Evolutionary conservation across 2,329 filamentous ascomycete genomes (phyloP), one percentile per base, ranked within the genome.

Genomic region (Penicillium nordicum): DNA sequence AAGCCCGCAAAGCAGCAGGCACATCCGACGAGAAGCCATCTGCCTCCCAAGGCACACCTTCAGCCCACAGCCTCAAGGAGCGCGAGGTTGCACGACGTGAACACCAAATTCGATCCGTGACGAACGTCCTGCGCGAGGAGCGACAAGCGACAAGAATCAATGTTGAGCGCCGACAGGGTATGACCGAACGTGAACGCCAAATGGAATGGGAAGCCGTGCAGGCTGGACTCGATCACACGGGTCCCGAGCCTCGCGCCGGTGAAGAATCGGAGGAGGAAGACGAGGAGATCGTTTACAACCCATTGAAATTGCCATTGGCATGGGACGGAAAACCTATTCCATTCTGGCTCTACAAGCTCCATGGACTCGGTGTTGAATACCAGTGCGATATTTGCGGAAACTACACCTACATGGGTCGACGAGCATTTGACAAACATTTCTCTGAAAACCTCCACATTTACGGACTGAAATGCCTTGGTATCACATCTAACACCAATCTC

Each of bases 241-340:
- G 63, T 37, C 67, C 65, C 37, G 72, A 72, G 57, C 62, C 73
- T 64, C 54, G 76, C 67, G 62, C 67, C 4, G 82, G 83, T 8
- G 82, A 82, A 0, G 85, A 85, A 11, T 88, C 91, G 0, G 89
- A 88, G 0, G 85, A 87, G 3, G 87, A 91, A 14, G 89, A 86
- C 38, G 90, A 93, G 42, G 92, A 96, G 62, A 92, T 87, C 71
- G 89, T 97, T 57, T 97, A 97, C 80, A 99, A 99, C 73, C 94
- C 94, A 0, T 82, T 99, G 63, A 99, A 99, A 72, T 82, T 99
- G 2, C 94, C 94, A 0, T 82, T 99, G 8, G 93, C 91, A 2
- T 99, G 95, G 95, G 94, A 99, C 65, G 94, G 95, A 66, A 99
- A 99, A 72, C 94, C 95, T 0, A 99, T 99, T 67, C 94, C 95